phyloP scores from a whole-genome alignment of 768 basidiomycete species.

The Pisolithus tinctorius region DNA sequence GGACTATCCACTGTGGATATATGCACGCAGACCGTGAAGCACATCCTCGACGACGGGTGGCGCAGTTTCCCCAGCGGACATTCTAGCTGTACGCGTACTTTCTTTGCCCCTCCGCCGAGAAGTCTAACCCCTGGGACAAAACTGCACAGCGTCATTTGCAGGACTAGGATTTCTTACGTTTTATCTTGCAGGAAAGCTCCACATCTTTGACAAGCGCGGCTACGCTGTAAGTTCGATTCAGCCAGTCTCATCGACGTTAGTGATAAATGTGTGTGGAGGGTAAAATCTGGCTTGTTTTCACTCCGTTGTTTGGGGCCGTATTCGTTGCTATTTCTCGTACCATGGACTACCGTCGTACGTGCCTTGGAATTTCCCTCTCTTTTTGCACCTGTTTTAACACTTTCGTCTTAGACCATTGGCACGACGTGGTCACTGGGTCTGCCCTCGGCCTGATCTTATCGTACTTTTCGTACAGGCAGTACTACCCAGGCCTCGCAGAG shows the following conservation, averaged over 20 bases:
- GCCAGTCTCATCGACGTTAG: neutral
- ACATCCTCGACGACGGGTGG: conserved; percentile 72
- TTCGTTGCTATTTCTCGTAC: conserved; percentile 79
- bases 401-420: conserved; percentile 71
- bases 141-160: conserved; percentile 70
- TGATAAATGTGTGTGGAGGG: conserved; percentile 29
- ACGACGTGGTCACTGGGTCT: conserved; percentile 79
- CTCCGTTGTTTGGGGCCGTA: conserved; percentile 68
- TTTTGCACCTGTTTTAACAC: neutral
- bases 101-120: neutral
- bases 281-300: conserved; percentile 78
- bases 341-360: conserved; percentile 85
- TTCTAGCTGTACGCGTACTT: conserved; percentile 58
- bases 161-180: conserved; percentile 86
- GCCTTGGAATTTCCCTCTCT: conserved; percentile 4
- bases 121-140: neutral
- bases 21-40: conserved; percentile 64
- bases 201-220: conserved; percentile 77
- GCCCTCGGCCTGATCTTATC: conserved; percentile 65
- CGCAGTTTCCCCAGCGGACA: conserved; percentile 91
- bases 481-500: conserved; percentile 63
- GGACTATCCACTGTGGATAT: conserved; percentile 66
- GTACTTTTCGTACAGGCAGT: conserved; percentile 75
- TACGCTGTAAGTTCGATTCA: conserved; percentile 45
- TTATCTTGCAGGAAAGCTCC: conserved; percentile 87